Evolutionary conservation across 192 early-diverging fungal genomes (phyloP).

Genomic region (Rhizophlyctis rosea): DNA sequence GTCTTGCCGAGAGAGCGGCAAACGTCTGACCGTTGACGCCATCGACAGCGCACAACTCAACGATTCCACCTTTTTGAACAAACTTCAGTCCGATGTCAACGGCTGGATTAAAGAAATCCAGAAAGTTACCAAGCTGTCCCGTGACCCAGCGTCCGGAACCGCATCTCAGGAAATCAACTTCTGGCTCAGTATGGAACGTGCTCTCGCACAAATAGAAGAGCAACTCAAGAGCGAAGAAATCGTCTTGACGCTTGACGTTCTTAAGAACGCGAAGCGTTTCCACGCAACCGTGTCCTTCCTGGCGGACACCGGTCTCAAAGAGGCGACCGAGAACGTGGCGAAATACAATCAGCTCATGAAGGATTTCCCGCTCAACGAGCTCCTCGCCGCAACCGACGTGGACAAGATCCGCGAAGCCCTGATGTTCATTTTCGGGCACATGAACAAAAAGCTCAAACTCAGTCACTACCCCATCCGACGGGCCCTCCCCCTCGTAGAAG

Average conservation of each 20-base stretch:
- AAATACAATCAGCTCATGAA: constrained; percentile 98
- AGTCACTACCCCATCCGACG: constrained; percentile 75
- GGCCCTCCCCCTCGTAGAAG: constrained; percentile 88
- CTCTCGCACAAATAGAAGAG: constrained; percentile 88
- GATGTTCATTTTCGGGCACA: constrained; percentile 83
- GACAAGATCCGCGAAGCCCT: constrained; percentile 76
- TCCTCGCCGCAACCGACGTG: constrained; percentile 92
- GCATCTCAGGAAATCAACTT: constrained; percentile 99
- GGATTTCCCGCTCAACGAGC: constrained; percentile 97
- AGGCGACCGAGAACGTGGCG: constrained; percentile 83
- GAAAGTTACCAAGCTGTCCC: constrained; percentile 91
- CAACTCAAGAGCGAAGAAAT: constrained; percentile 83
- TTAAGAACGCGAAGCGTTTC: constrained; percentile 97
- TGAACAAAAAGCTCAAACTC: constrained; percentile 97
- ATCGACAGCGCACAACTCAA: constrained; percentile 64
- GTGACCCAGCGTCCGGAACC: constrained; percentile 88
- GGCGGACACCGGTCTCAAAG: constrained; percentile 97
- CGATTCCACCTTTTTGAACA: constrained; percentile 89
- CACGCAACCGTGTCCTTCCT: constrained; percentile 96
- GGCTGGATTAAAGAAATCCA: constrained; percentile 99
- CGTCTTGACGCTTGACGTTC: constrained; percentile 86
- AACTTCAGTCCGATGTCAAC: constrained; percentile 93
- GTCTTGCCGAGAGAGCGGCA: constrained; percentile 60
- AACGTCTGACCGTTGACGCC: constrained; percentile 70
- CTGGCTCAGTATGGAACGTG: constrained; percentile 96